Base-by-base conservation (phyloP, 2,329 filamentous ascomycete species). In the Coniosporium tulheliwenetii region DNA sequence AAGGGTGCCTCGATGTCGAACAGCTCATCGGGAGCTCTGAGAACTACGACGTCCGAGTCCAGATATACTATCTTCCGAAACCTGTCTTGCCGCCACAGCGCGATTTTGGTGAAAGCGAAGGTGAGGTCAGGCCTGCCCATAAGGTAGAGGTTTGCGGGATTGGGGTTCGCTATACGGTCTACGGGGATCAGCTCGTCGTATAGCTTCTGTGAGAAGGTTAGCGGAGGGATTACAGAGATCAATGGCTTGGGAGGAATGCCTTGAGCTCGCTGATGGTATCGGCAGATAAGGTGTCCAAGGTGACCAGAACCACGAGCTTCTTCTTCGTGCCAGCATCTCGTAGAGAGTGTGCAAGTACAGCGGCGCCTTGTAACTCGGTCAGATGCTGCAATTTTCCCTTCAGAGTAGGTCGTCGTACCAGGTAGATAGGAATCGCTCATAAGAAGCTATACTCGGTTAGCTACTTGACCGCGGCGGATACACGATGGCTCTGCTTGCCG, bases 51-150 rank as follows among this genome's bases (percentile, higher is more conserved):
- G 54, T 98, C 91, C 45, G 87, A 83, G 57, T 98, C 91, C 47
- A 98, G 71, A 61, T 96, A 98, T 43, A 98, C 83, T 42, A 98
- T 85, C 63, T 81, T 89, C 48, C 80, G 77, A 61, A 89, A 98
- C 55, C 94, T 85, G 2, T 76, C 80, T 61, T 87, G 82, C 48
- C 80, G 83, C 91, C 91, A 98, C 13, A 98, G 70, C 49, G 85
- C 79, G 62, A 98, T 87, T 67, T 98, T 98, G 50, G 91, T 96
- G 56, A 96, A 96, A 47, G 87, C 83, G 26, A 86, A 89, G 54
- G 89, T 79, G 39, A 98, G 71, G 55, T 98, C 91, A 47, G 79
- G 74, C 40, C 91, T 83, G 57, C 86, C 79, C 87, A 98, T 95
- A 42, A 96, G 73, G 59, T 81, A 78, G 42, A 98, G 75, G 54